phyloP scores from a whole-genome alignment of 2,329 filamentous ascomycete genomes.

The Fusarium globosum region DNA sequence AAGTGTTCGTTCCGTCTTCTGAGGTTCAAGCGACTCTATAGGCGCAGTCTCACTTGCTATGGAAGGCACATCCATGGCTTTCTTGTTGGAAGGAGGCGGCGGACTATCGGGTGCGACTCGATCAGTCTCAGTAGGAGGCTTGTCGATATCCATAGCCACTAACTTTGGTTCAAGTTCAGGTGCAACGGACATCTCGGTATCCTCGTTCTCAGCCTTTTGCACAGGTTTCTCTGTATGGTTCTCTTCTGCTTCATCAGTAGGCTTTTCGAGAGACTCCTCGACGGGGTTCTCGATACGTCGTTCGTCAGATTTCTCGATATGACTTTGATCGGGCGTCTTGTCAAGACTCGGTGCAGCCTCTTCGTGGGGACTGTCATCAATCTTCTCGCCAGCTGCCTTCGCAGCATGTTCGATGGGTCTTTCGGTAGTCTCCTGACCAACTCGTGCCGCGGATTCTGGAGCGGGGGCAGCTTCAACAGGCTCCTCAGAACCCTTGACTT shows the following conservation, averaged over 20 bases:
- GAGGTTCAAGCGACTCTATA: conserved; percentile 5
- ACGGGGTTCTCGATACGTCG: background rate
- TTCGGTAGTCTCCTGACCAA: background rate
- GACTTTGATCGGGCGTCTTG: background rate
- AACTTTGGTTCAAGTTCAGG: conserved; percentile 50
- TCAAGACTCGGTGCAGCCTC: background rate
- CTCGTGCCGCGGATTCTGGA: background rate
- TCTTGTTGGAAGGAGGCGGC: conserved; percentile 9
- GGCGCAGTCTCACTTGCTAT: conserved; percentile 1
- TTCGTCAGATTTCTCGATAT: background rate
- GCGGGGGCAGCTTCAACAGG: background rate
- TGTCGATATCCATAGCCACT: conserved; percentile 57
- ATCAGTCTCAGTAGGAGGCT: conserved; percentile 18
- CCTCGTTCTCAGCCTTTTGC: background rate
- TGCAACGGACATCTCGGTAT: conserved; percentile 6
- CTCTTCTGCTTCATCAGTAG: background rate
- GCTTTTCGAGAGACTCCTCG: background rate
- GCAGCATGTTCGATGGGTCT: background rate
- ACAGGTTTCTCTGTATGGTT: background rate
- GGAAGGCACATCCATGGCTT: background rate
- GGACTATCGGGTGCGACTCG: conserved; percentile 10
- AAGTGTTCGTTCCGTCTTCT: conserved; percentile 4
- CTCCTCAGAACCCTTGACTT: conserved; percentile 11
- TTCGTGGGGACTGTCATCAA: background rate
- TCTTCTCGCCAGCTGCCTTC: background rate